Base-by-base conservation (phyloP, 2,329 filamentous ascomycete genomes). In the Cyphellophora attinorum region DNA sequence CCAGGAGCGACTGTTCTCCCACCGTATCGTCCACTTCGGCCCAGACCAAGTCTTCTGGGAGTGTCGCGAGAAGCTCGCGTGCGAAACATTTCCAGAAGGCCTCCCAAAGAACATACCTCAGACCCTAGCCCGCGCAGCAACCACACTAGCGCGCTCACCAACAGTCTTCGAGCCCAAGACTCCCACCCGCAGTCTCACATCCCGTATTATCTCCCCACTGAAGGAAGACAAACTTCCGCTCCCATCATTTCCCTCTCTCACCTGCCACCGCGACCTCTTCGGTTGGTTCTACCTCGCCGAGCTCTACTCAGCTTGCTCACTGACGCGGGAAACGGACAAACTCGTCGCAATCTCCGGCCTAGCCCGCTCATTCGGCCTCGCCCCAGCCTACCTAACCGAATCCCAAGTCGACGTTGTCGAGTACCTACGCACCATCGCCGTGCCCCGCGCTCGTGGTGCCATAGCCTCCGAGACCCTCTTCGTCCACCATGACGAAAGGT, bases 1-100 rank as follows among this genome's bases (percentile, higher is more conserved):
- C 3, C 41, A 44, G 27, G 41, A 44, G 27, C 35, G 39, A 4
- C 12, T 44, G 6, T 39, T 44, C 10, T 37, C 39, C 5, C 41
- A 35, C 3, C 27, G 41, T n/a, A 41, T 34, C 12, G 13, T 44
- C 11, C 33, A 41, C 19, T 44, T 44, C 19, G 39, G 27, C 4
- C 21, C 15, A 3, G 14, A 37, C 14, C 35, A 44, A 29, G 15
- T 44, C 13, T 39, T 31, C 27, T 44, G 41, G 41, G 39, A 42
- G 19, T 44, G 41, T 15, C 29, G 31, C 6, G 27, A 27, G 19
- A 8, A 25, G 18, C 23, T 38, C 10, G 37, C 37, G 2, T 39
- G 31, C 13, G 39, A 41, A 27, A 29, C 31, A 3, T 41, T 33
- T 18, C 35, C 38, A 4, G 23, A 6, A 6, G 38, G 35, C 11